Conservation (phyloP, 495 filamentous ascomycete genomes). For the Penicillium bialowiezense region DNA sequence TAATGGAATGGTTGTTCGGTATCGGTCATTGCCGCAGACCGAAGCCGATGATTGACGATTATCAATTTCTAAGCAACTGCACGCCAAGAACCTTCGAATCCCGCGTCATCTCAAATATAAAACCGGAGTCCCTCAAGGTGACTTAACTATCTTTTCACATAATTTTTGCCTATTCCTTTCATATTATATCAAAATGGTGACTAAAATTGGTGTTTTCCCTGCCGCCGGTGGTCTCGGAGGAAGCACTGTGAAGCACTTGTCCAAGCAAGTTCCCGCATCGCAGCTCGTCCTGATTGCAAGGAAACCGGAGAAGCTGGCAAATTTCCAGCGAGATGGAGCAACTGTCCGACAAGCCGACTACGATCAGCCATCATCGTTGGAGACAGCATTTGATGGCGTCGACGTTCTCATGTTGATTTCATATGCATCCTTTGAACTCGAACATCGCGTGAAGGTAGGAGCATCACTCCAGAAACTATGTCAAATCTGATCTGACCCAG, state of each 20-base stretch:
- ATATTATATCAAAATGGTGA: constrained; percentile 17
- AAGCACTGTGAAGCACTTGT: constrained; percentile 46
- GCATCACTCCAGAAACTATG: neutral
- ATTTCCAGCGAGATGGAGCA: constrained; percentile 25
- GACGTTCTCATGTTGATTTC: constrained; percentile 39
- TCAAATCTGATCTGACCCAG: neutral
- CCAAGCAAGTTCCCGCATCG: constrained; percentile 34
- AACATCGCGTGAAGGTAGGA: constrained; percentile 31
- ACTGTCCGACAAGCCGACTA: constrained; percentile 38
- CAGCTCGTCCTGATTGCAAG: constrained; percentile 46
- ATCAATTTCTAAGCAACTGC: constrained; percentile 13
- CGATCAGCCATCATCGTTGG: constrained; percentile 26
- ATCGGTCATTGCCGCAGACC: neutral
- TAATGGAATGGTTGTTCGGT: too few relatives aligned
- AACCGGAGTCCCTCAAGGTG: too few relatives aligned
- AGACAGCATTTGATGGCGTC: constrained; percentile 34
- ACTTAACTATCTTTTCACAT: too few relatives aligned
- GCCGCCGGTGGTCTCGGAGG: constrained; percentile 47
- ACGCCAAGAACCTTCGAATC: neutral
- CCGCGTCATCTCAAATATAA: too few relatives aligned
- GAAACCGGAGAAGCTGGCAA: constrained; percentile 34
- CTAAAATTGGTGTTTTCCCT: constrained; percentile 49
- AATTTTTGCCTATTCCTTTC: too few relatives aligned
- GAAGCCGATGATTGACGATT: constrained; percentile 1
- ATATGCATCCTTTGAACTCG: constrained; percentile 40